phyloP scores from a whole-genome alignment of 441 rosid genomes.

The Erysimum pusillum region DNA sequence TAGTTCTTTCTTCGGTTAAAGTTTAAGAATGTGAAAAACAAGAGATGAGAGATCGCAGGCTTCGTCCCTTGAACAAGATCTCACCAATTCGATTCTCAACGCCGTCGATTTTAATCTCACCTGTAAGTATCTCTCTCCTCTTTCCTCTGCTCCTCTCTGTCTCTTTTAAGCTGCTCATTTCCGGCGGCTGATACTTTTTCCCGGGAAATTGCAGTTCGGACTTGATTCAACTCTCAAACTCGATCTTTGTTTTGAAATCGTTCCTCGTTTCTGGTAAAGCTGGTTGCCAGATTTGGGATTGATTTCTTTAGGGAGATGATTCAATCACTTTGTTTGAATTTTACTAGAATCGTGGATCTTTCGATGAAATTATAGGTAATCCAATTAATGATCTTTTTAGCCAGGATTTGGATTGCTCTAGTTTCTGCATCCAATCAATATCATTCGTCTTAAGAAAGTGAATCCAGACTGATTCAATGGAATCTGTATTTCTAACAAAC shows the following conservation, averaged over 20 bases:
- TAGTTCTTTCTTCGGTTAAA: background rate
- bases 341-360: constrained; percentile 8
- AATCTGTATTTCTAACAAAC: constrained; percentile 22
- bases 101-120: constrained; percentile 6
- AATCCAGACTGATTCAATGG: constrained; percentile 12
- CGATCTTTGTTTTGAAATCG: background rate
- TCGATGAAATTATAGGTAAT: constrained; percentile 1
- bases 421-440: constrained; percentile 3
- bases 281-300: background rate
- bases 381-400: background rate
- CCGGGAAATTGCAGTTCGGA: background rate
- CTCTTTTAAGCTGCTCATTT: background rate
- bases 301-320: background rate
- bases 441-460: background rate
- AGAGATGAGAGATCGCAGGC: constrained; percentile 1
- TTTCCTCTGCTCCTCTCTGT: background rate
- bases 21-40: background rate
- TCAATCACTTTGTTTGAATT: background rate
- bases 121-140: constrained; percentile 20
- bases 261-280: background rate
- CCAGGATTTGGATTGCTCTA: background rate
- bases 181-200: background rate
- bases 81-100: constrained; percentile 14
- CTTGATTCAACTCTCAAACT: constrained; percentile 2
- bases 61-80: constrained; percentile 7